Evolutionary conservation across 345 rosid species (phyloP).

Genomic region (Lepidium africanum): DNA sequence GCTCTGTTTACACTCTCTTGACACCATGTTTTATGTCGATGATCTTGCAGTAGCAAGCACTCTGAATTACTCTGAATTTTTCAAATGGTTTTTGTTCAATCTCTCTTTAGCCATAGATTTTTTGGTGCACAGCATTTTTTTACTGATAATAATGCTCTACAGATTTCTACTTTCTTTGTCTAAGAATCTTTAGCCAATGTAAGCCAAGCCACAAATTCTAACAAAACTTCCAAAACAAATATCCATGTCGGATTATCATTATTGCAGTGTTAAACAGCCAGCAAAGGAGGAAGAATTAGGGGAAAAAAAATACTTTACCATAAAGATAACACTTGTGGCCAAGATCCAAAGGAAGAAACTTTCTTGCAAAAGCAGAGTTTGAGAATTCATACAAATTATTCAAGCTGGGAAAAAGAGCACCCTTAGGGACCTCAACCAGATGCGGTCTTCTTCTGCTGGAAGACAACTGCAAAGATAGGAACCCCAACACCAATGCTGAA

Average conservation of each 20-base stretch:
- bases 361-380: conserved; percentile 5
- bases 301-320: conserved; percentile 1
- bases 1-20: no score
- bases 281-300: background rate
- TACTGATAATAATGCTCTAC: background rate
- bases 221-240: background rate
- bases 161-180: conserved; percentile 55
- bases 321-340: conserved; percentile 2
- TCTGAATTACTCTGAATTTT: background rate
- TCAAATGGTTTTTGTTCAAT: background rate
- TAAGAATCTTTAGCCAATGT: conserved; percentile 78
- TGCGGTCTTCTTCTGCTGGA: conserved; percentile 91
- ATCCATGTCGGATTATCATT: conserved; percentile 1
- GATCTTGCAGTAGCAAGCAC: conserved; percentile 43
- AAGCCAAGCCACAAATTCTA: conserved; percentile 27
- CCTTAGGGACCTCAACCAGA: conserved; percentile 38
- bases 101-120: background rate
- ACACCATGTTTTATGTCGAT: conserved; percentile 27
- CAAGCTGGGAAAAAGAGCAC: background rate
- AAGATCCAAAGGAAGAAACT: conserved; percentile 16
- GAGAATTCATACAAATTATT: conserved; percentile 20
- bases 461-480: conserved; percentile 84
- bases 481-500: conserved; percentile 80
- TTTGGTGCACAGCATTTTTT: background rate
- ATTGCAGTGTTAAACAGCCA: conserved; percentile 13